Evolutionary conservation across 2,329 filamentous ascomycete species (phyloP).

Genomic region (Fusarium euwallaceae): DNA sequence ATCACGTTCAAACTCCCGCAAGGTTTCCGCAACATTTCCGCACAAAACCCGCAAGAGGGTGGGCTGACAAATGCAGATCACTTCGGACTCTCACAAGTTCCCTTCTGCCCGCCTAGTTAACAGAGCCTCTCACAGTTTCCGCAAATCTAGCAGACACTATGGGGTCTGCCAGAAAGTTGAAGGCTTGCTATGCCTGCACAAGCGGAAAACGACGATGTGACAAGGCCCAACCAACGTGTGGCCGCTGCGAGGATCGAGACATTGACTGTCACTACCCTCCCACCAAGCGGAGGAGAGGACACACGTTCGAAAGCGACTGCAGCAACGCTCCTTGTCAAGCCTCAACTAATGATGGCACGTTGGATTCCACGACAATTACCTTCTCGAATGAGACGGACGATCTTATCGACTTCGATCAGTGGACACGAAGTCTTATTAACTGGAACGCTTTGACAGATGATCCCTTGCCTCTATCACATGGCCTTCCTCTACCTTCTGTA

Average conservation of each 20-base stretch:
- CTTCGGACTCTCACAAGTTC: not conserved
- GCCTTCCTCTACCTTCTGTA: not conserved
- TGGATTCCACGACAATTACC: not conserved
- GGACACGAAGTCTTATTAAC: not conserved
- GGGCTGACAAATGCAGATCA: not conserved
- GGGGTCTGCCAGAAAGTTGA: not conserved
- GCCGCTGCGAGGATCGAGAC: conserved; percentile 20
- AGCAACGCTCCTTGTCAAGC: not conserved
- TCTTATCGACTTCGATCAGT: conserved; percentile 5
- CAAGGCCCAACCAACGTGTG: conserved; percentile 12
- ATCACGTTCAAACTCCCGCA: not conserved
- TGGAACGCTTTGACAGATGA: not conserved
- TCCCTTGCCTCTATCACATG: not conserved
- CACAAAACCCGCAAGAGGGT: not conserved
- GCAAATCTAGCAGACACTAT: not conserved
- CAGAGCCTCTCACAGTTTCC: not conserved
- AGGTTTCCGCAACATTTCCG: not conserved
- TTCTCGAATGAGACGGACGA: not conserved
- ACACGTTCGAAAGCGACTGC: not conserved
- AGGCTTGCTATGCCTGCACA: conserved; percentile 23
- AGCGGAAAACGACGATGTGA: conserved; percentile 25
- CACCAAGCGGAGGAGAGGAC: not conserved
- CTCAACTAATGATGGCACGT: not conserved
- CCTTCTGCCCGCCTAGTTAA: not conserved
- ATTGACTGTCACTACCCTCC: conserved; percentile 21